Base-by-base conservation (phyloP, 352 stramenopile species). In the Pythium brassicae region DNA sequence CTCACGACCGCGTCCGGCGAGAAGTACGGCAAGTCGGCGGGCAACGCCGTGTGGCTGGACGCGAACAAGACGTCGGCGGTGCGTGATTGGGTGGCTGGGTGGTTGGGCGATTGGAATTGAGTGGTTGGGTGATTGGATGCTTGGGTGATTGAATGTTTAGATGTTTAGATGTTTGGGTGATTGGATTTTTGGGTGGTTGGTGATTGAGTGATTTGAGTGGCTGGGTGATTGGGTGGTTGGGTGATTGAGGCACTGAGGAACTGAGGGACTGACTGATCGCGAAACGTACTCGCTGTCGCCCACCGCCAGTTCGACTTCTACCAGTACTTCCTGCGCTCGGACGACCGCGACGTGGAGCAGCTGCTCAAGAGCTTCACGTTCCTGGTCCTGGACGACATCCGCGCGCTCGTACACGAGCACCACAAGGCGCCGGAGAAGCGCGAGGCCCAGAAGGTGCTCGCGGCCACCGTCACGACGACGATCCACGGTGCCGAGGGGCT, bases 11-110 rank as follows among this genome's bases (percentile, higher is more conserved):
- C 82, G 7, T 88, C 96, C 46, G 97, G 97, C 52, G 97, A 98
- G 63, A 99, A 99, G 74, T 99, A 99, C 77, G 97, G 97, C 57
- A 99, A 99, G 76, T 99, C 96, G 15, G 97, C 97, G 3, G 91
- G 91, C 39, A 98, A 98, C 50, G 97, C 97, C 3, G 84, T 99
- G 53, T 99, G 97, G 97, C 74, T 99, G 15, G 98, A 99, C 69
- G 61, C 79, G 2, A 82, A 94, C 37, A 96, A 96, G 68, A 93
- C 98, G 7, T 96, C 91, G 0, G 85, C 96, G 62, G 72, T 99
- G 95, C 65, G 97, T 25, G 23, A 14, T 3, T 45, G 5, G 40
- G 39, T 23, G n/a, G 1, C n/a, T 46, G 40, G 29, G 29, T 35
- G 29, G 29, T 35, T 35, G 32, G 32, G 32, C 14, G n/a, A n/a